Evolutionary conservation across 768 basidiomycete genomes (phyloP).

Genomic region (Phanerochaete sordida): DNA sequence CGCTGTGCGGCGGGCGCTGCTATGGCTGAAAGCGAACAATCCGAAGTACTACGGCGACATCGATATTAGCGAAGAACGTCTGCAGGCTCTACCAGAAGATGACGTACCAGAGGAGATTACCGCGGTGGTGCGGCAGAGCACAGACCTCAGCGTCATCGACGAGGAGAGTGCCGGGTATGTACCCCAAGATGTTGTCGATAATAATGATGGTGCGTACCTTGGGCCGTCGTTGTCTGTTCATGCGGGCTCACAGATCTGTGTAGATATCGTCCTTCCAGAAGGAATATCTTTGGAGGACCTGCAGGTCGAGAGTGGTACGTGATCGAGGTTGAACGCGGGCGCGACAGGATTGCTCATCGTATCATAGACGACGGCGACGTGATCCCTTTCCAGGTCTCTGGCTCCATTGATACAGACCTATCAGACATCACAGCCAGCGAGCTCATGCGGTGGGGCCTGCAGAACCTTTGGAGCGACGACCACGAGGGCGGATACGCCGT

Average conservation of each 20-base stretch:
- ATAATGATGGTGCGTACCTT: too few relatives aligned
- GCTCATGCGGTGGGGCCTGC: conserved; percentile 26
- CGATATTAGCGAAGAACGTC: conserved; percentile 15
- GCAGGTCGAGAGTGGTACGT: too few relatives aligned
- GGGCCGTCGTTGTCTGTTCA: too few relatives aligned
- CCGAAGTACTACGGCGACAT: conserved; percentile 27
- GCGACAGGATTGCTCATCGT: too few relatives aligned
- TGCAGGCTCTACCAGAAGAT: conserved; percentile 29
- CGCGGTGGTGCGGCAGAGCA: conserved; percentile 14
- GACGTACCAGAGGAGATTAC: conserved; percentile 30
- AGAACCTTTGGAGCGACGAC: conserved; percentile 18
- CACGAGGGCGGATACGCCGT: conserved; percentile 25
- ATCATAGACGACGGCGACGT: conserved; percentile 17
- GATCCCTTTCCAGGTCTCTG: conserved; percentile 25
- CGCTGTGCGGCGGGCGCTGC: conserved; percentile 27
- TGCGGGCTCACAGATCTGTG: too few relatives aligned
- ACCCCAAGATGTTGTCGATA: conserved; percentile 18
- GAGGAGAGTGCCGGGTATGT: conserved; percentile 27
- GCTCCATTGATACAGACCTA: conserved; percentile 27
- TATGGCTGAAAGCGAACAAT: conserved; percentile 36
- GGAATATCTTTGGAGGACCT: too few relatives aligned
- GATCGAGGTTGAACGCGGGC: too few relatives aligned
- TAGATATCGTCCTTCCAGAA: too few relatives aligned
- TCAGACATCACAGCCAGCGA: conserved; percentile 18
- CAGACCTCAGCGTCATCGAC: conserved; percentile 13